These are phyloP conservation scores for Artemisia tridentata DNA, from an alignment of 129 eudicot species.

Conservation along the genomic window DNA sequence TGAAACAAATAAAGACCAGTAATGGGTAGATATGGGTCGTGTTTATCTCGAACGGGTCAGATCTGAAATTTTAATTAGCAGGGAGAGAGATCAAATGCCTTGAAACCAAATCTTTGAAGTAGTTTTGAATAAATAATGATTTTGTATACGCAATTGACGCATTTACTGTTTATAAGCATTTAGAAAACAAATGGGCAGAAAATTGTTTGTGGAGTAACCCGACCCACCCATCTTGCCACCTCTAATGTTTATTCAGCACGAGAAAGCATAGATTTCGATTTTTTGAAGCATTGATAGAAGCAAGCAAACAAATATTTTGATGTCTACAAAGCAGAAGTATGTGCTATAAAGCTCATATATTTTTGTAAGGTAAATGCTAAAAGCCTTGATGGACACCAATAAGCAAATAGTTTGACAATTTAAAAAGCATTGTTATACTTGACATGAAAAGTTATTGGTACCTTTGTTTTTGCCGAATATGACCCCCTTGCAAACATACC, in stretches of 20 bases:
- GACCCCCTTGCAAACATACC: slow-evolving; percentile 64
- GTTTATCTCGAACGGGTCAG: too few relatives aligned
- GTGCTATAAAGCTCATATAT: neutral
- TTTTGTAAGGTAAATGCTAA: neutral
- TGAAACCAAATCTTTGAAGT: too few relatives aligned
- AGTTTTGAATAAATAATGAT: too few relatives aligned
- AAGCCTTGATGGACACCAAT: neutral
- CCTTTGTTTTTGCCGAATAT: slow-evolving; percentile 62
- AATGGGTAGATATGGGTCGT: neutral
- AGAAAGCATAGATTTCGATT: neutral
- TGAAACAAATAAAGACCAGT: slow-evolving; percentile 5
- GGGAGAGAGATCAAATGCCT: too few relatives aligned
- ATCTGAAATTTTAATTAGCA: neutral
- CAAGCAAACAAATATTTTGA: neutral
- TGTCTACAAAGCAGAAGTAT: neutral
- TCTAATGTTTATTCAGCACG: neutral
- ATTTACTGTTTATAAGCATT: too few relatives aligned
- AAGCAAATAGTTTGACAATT: neutral
- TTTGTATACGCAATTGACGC: too few relatives aligned
- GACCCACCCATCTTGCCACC: neutral
- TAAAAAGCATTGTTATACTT: neutral
- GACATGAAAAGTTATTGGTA: neutral
- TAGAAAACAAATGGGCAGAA: too few relatives aligned
- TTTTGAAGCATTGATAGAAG: neutral
- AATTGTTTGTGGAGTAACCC: neutral